Evolutionary conservation across 202 grass and related monocot genomes (phyloP), one percentile per base, ranked within the genome.

Genomic region (Eragrostis tef): DNA sequence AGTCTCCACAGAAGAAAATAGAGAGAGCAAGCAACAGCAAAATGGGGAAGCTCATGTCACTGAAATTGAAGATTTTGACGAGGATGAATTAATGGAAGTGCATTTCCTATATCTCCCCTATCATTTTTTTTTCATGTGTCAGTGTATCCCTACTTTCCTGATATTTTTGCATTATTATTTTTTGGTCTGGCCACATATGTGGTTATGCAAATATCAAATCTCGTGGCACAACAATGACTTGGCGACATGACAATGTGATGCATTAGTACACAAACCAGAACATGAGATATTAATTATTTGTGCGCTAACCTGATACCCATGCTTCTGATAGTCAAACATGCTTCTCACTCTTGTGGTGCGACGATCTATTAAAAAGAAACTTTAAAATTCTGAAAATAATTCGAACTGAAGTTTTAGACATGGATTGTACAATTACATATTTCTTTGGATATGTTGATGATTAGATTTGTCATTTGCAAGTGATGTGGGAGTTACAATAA

Each of bases 61-160:
- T 82, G 91, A 94, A 81, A 87, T 97, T 68, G 94, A 94, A 86
- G 90, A 90, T 86, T 92, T 94, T 43, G 90, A 90, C 7, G 88
- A 88, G 45, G 70, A 79, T 67, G 77, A 92, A 67, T 70, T 97
- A 26, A 91, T 91, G 87, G 86, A 92, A 89, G 92, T 94, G 73
- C 19, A 47, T 48, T 73, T 72, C 24, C 53, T 65, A 70, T 48
- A 47, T 58, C 9, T 22, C 13, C 73, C 29, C 29, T 76, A 34
- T 81, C 49, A 75, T n/a, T 73, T 29, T 13, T 15, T 79, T 62
- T 64, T 50, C 20, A 56, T 71, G 65, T 58, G 65, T 60, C 15
- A 72, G 24, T 54, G 44, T 71, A 29, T 36, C 15, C 21, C 0
- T 19, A 50, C 61, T 36, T 67, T 68, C 34, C 26, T 74, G 9